Evolutionary conservation across 169 alveolate genomes (phyloP).

Genomic region (Cryptosporidium sp.): DNA sequence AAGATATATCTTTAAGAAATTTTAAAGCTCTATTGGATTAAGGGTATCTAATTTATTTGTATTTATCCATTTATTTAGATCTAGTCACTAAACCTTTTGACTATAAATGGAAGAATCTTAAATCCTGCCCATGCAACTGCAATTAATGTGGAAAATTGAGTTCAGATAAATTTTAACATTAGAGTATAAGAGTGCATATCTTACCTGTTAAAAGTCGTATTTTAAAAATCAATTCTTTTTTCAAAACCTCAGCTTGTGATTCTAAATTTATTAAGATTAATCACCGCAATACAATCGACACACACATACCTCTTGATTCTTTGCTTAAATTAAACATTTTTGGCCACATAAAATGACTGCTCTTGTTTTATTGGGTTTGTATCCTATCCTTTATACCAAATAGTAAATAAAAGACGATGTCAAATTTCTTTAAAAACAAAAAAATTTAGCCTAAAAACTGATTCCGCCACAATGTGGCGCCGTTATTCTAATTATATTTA

Average conservation of each 20-base stretch:
- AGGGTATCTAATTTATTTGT: not conserved
- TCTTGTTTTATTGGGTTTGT: not conserved
- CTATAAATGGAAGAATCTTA: constrained; percentile 34
- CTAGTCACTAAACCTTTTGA: not conserved
- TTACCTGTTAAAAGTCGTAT: constrained; percentile 47
- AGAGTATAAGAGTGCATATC: not conserved
- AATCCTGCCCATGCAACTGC: constrained; percentile 62
- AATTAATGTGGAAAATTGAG: not conserved
- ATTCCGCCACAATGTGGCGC: not conserved
- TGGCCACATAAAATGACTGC: not conserved
- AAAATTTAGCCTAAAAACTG: not conserved
- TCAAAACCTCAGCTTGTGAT: constrained; percentile 24
- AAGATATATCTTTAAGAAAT: not conserved
- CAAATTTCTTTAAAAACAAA: not conserved
- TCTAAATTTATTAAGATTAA: constrained; percentile 15
- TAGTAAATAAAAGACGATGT: not conserved
- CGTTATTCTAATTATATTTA: not conserved
- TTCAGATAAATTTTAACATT: not conserved
- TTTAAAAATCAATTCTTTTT: constrained; percentile 33
- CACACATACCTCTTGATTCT: constrained; percentile 37
- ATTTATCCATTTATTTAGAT: not conserved
- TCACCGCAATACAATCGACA: not conserved
- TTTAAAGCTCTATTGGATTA: not conserved
- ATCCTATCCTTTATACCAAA: not conserved
- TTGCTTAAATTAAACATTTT: constrained; percentile 27